Conservation (phyloP, 108 stramenopile species). For the Cyclotella sp. region DNA sequence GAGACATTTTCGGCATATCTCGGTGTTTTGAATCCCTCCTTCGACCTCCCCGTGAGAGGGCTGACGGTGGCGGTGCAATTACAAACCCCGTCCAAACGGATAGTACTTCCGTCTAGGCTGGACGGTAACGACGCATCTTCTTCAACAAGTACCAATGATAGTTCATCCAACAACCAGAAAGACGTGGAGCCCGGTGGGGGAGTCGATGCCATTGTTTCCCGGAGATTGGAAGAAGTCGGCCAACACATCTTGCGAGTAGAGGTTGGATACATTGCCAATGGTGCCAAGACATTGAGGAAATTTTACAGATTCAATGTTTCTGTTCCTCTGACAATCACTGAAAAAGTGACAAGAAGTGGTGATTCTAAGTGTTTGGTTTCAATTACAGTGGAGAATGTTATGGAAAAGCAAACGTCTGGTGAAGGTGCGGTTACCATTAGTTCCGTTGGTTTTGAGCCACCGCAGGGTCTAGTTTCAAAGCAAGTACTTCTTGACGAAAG, state of each 20-base stretch:
- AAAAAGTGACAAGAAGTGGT: conserved; percentile 53
- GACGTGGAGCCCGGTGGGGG: conserved; percentile 59
- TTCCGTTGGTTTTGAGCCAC: conserved; percentile 61
- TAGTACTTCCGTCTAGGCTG: conserved; percentile 60
- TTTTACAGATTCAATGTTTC: conserved; percentile 89
- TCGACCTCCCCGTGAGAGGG: conserved; percentile 53
- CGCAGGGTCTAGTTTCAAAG: conserved; percentile 60
- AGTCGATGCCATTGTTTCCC: conserved; percentile 81
- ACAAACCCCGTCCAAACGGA: conserved; percentile 81
- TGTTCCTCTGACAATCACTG: conserved; percentile 62
- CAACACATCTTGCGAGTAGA: conserved; percentile 88
- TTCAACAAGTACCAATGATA: no score
- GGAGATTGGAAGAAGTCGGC: conserved; percentile 78
- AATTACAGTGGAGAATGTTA: conserved; percentile 66
- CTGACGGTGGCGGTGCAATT: conserved; percentile 76
- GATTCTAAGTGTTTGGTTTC: conserved; percentile 72
- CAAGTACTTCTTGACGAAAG: conserved; percentile 31
- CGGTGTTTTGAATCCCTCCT: conserved; percentile 70
- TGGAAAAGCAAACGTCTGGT: conserved; percentile 31
- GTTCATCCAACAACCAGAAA: background rate
- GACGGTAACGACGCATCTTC: conserved; percentile 60
- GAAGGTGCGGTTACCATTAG: conserved; percentile 59
- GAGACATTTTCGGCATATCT: conserved; percentile 88
- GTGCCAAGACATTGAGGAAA: conserved; percentile 77
- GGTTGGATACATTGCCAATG: conserved; percentile 68